phyloP scores from a whole-genome alignment of 2,329 filamentous ascomycete species.

The Cladophialophora chaetospira region DNA sequence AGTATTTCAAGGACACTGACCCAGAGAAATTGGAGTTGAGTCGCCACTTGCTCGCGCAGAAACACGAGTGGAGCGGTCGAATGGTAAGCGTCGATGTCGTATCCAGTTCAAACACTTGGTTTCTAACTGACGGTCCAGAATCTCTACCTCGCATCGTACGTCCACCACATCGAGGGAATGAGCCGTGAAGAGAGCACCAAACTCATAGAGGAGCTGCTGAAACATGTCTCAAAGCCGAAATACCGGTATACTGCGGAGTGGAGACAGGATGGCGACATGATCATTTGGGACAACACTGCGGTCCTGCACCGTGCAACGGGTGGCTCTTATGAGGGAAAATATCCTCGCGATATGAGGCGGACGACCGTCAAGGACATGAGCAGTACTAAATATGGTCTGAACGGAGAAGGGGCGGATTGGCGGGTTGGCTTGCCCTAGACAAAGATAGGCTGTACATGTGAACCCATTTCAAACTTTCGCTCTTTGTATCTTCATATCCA shows the following conservation, averaged over 20 bases:
- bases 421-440: constrained; percentile 1
- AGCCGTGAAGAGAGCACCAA: neutral
- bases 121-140: neutral
- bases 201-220: neutral
- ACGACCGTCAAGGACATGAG: constrained; percentile 40
- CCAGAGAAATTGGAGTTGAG: neutral
- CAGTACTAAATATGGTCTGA: neutral
- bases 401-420: neutral
- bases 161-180: constrained; percentile 1
- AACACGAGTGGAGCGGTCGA: neutral
- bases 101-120: neutral
- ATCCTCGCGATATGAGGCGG: constrained; percentile 55
- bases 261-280: constrained; percentile 51
- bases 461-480: too few species aligned
- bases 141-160: constrained; percentile 3
- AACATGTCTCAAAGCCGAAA: constrained; percentile 41
- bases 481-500: neutral
- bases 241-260: constrained; percentile 51
- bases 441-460: too few species aligned
- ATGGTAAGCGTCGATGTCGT: neutral
- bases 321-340: constrained; percentile 52
- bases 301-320: constrained; percentile 56
- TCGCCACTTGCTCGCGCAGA: neutral
- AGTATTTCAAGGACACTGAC: constrained; percentile 1
- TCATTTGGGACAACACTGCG: constrained; percentile 63